Evolutionary conservation across 2,329 filamentous ascomycete species (phyloP), one percentile per base, ranked within the genome.

Genomic region (Fusarium agapanthi): DNA sequence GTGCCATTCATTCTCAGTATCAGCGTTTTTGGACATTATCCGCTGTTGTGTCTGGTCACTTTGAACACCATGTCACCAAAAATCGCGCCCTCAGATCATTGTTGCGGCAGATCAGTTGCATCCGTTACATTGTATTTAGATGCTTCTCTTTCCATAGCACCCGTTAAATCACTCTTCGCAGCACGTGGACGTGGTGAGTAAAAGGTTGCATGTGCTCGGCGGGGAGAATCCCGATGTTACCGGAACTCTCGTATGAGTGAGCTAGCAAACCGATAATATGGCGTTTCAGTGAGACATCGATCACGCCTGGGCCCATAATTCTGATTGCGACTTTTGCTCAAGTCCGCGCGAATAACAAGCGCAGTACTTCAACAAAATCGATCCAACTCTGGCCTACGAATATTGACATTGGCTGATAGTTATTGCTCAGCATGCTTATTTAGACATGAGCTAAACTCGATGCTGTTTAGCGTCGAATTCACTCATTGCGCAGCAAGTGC

Each of bases 161-260:
- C 37, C 30, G 38, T 62, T 9, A 61, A 61, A 60, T 38, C 58
- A 45, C 41, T 61, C 45, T 47, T 32, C 16, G 54, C 43, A 41
- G 59, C 59, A 74, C 68, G 71, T 73, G 71, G 71, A 62, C 24
- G 35, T 69, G 50, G 45, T 61, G 58, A 50, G 53, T n/a, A 34
- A 55, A 16, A 55, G 61, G 48, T 57, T 56, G 53, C 45, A 38
- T 40, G 45, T 13, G 26, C 50, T 71, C 48, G 47, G 64, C 63
- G 67, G 71, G 53, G 59, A 74, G 71, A 74, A 74, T 45, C 40
- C 71, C 71, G 71, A 72, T 35, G 13, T 20, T 60, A 50, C 67
- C 66, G 58, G 50, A 51, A 56, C 48, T 53, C 53, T 51, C 57
- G 44, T 40, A n/a, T 41, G 35, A 43, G 45, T 41, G 35, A 45